A percentile compares a stretch with the other conserved stretches of the same genome.
Conservation (phyloP, 805 yeast species). For the Candida xiaguanensis region DNA sequence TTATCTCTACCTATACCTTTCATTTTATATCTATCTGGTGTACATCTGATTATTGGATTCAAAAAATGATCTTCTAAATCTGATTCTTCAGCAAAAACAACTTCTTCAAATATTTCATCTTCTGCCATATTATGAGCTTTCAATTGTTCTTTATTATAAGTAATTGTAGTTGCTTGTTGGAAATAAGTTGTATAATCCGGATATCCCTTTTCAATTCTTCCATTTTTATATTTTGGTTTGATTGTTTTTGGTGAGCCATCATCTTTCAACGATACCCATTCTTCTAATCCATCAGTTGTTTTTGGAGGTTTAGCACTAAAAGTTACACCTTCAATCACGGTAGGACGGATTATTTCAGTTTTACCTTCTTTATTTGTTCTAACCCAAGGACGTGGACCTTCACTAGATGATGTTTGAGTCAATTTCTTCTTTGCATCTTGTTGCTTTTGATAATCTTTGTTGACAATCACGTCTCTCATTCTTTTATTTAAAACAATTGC, state of each 20-base stretch:
- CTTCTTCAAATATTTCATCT: conserved; percentile 56
- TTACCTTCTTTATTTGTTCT: conserved; percentile 61
- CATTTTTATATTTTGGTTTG: conserved; percentile 71
- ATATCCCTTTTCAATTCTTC: conserved; percentile 56
- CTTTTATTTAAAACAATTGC: conserved; percentile 12
- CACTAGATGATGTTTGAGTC: conserved; percentile 8
- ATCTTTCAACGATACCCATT: conserved; percentile 77
- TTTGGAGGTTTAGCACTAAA: conserved; percentile 67
- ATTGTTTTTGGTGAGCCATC: conserved; percentile 80
- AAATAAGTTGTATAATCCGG: conserved; percentile 80
- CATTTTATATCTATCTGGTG: conserved; percentile 67
- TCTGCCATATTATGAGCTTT: conserved; percentile 72
- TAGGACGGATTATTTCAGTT: conserved; percentile 60
- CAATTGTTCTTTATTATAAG: conserved; percentile 56
- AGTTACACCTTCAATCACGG: conserved; percentile 61
- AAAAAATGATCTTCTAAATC: conserved; percentile 68
- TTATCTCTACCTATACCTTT: conserved; percentile 58
- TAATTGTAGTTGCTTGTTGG: conserved; percentile 60
- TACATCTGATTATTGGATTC: conserved; percentile 81
- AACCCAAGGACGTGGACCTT: conserved; percentile 51
- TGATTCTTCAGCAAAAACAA: conserved; percentile 49
- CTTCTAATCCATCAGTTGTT: conserved; percentile 65
- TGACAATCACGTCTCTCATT: conserved; percentile 25
- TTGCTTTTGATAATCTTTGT: conserved; percentile 25
- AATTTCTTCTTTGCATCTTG: conserved; percentile 16